These are phyloP conservation scores for Cercophora newfieldiana DNA, from an alignment of 495 filamentous ascomycete genomes.

Conservation along the genomic window DNA sequence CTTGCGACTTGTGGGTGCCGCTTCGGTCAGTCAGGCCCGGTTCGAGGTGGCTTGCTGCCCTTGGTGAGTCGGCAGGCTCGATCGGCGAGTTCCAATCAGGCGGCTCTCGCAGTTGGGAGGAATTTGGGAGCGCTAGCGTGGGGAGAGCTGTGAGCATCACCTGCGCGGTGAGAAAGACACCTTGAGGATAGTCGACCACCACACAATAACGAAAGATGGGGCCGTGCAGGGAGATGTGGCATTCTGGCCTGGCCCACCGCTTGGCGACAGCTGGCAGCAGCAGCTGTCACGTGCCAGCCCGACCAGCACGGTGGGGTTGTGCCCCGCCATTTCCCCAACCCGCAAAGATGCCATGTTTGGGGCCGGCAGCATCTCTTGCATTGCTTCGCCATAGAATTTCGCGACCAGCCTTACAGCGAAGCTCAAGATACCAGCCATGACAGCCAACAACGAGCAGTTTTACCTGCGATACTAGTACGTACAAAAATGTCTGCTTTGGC, in stretches of 20 bases:
- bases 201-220: constrained; percentile 27
- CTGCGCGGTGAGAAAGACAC: constrained; percentile 27
- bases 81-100: background rate
- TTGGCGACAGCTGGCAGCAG: constrained; percentile 25
- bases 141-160: constrained; percentile 29
- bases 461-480: constrained; percentile 96
- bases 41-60: constrained; percentile 2
- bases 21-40: background rate
- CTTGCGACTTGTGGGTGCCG: background rate
- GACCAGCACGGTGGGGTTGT: constrained; percentile 22
- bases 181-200: constrained; percentile 27
- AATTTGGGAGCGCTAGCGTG: constrained; percentile 23
- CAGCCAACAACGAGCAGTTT: constrained; percentile 67
- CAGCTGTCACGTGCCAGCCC: constrained; percentile 25
- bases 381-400: constrained; percentile 15
- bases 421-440: constrained; percentile 32
- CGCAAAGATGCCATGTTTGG: constrained; percentile 1
- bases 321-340: constrained; percentile 29
- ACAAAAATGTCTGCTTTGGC: background rate
- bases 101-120: background rate
- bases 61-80: background rate
- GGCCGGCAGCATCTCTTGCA: constrained; percentile 2
- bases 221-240: constrained; percentile 38
- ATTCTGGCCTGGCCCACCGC: constrained; percentile 28
- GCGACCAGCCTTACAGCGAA: background rate